These are phyloP conservation scores for Talaromyces sp. DNA, from an alignment of 2,329 filamentous ascomycete species.

Conservation along the genomic window DNA sequence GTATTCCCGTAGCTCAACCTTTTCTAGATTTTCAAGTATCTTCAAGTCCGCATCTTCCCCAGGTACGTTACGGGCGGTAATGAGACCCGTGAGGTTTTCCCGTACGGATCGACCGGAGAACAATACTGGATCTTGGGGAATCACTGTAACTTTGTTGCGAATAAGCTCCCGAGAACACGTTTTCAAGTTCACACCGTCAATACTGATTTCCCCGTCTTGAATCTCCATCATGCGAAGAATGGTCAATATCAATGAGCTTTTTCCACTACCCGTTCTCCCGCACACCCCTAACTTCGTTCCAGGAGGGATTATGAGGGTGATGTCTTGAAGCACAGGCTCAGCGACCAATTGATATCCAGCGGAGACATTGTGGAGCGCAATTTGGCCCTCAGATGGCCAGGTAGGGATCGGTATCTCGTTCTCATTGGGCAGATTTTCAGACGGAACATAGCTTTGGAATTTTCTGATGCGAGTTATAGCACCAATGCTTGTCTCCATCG, in stretches of 20 bases:
- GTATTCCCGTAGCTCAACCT: neutral
- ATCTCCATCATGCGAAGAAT: constrained; percentile 43
- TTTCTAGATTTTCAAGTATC: constrained; percentile 7
- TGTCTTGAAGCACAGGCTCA: neutral
- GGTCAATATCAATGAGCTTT: constrained; percentile 40
- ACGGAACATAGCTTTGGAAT: constrained; percentile 44
- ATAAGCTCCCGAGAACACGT: constrained; percentile 32
- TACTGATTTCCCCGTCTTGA: constrained; percentile 36
- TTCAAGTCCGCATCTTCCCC: neutral
- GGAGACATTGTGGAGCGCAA: constrained; percentile 7
- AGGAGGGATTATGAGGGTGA: constrained; percentile 41
- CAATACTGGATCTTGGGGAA: constrained; percentile 45
- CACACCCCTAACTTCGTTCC: constrained; percentile 41
- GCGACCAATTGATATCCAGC: neutral
- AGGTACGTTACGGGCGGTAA: constrained; percentile 19
- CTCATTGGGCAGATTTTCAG: constrained; percentile 31
- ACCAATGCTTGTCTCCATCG: constrained; percentile 56
- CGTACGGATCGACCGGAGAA: constrained; percentile 33
- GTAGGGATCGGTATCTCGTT: neutral
- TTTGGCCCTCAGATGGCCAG: neutral
- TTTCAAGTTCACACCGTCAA: constrained; percentile 33
- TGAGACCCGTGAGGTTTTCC: constrained; percentile 36
- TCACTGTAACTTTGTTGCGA: constrained; percentile 39
- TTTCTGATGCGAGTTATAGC: constrained; percentile 53
- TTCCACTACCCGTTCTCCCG: constrained; percentile 34